A percentile compares a stretch with the other conserved stretches of the same genome.
Evolutionary conservation across 805 yeast genomes (phyloP).

Genomic region (Metschnikowia arizonensis): DNA sequence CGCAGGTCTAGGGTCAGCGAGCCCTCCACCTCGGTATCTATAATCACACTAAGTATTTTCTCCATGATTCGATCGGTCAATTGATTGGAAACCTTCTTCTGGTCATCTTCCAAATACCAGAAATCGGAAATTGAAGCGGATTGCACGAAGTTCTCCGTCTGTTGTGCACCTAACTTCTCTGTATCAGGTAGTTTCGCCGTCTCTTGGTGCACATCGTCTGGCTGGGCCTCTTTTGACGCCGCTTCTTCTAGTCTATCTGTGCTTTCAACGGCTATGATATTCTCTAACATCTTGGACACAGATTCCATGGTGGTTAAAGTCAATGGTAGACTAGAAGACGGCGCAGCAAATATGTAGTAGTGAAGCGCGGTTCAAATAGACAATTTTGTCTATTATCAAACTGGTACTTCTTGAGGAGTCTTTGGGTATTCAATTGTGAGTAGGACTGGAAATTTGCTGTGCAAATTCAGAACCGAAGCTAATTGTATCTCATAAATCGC

Average conservation of each 20-base stretch:
- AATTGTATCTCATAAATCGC: not conserved
- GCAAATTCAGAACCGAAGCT: not conserved
- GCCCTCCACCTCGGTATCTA: constrained; percentile 45
- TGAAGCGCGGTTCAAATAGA: not conserved
- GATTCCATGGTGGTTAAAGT: constrained; percentile 28
- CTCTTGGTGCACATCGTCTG: not conserved
- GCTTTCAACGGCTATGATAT: constrained; percentile 29
- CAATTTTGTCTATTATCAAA: not conserved
- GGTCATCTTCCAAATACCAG: constrained; percentile 25
- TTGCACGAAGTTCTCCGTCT: constrained; percentile 3
- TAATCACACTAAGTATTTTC: constrained; percentile 62
- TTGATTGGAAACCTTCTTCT: constrained; percentile 21
- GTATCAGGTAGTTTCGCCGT: not conserved
- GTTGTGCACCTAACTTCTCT: constrained; percentile 1
- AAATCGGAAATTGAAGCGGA: constrained; percentile 19
- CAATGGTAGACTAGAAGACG: not conserved
- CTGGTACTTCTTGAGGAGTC: not conserved
- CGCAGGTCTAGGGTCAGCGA: constrained; percentile 44
- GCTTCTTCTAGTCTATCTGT: constrained; percentile 3
- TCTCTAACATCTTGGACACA: constrained; percentile 36
- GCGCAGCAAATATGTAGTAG: not conserved
- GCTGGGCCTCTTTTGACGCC: not conserved
- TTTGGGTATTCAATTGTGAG: not conserved
- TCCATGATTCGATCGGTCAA: constrained; percentile 72
- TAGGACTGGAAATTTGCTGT: not conserved